These are phyloP conservation scores for Mucor lusitanicus DNA, from an alignment of 371 early-diverging fungal genomes.

Conservation along the genomic window DNA sequence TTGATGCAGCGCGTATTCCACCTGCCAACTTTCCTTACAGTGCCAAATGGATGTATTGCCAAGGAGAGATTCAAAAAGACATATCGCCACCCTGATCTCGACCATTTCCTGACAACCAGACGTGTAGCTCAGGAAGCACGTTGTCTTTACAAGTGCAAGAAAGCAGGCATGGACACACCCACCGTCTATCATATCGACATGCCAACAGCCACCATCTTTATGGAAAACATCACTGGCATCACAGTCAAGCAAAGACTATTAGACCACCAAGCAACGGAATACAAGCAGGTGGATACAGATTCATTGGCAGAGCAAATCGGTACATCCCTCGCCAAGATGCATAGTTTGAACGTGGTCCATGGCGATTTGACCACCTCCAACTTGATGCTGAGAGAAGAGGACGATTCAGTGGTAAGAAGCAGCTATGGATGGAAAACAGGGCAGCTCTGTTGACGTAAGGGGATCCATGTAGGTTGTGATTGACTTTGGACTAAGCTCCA, in stretches of 20 bases:
- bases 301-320: constrained; percentile 67
- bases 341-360: constrained; percentile 88
- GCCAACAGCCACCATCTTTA: constrained; percentile 70
- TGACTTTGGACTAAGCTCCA: constrained; percentile 97
- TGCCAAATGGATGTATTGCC: constrained; percentile 43
- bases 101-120: constrained; percentile 76
- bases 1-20: constrained; percentile 23
- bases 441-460: neutral
- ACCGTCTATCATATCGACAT: constrained; percentile 81
- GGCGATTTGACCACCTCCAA: constrained; percentile 99
- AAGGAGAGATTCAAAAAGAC: constrained; percentile 86
- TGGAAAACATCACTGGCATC: constrained; percentile 81
- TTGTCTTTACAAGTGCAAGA: constrained; percentile 70
- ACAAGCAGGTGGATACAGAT: constrained; percentile 39
- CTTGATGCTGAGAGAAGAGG: constrained; percentile 71
- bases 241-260: constrained; percentile 76
- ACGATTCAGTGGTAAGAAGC: constrained; percentile 51
- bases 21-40: constrained; percentile 18
- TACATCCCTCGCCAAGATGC: constrained; percentile 77
- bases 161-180: constrained; percentile 81
- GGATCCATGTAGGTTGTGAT: constrained; percentile 77
- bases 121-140: constrained; percentile 87
- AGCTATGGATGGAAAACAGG: neutral
- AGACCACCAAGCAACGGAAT: constrained; percentile 34
- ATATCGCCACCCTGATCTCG: constrained; percentile 91